These are phyloP conservation scores for Trichocomaceae sp. DNA, from an alignment of 2,329 filamentous ascomycete genomes.

Conservation along the genomic window DNA sequence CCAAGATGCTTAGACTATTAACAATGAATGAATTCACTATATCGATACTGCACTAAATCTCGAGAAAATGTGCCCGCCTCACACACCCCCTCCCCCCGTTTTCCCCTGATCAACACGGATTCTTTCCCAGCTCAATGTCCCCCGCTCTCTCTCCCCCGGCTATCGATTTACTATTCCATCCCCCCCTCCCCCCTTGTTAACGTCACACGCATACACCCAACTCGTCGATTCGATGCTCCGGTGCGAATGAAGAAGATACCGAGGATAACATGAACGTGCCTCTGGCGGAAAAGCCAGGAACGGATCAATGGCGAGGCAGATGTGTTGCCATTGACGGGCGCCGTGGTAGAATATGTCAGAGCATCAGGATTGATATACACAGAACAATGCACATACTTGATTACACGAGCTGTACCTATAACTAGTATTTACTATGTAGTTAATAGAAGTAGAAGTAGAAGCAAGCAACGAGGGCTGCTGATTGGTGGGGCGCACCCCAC, in stretches of 20 bases:
- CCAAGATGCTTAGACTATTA: constrained; percentile 40
- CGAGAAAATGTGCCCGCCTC: constrained; percentile 3
- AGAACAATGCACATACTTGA: constrained; percentile 9
- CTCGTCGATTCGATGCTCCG: constrained; percentile 3
- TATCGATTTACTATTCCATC: constrained; percentile 7
- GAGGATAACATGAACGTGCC: constrained; percentile 2
- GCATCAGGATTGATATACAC: constrained; percentile 11
- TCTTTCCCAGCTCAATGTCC: constrained; percentile 4
- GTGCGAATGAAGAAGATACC: constrained; percentile 4
- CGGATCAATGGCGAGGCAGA: neutral
- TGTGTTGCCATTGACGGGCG: constrained; percentile 1
- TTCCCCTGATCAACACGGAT: constrained; percentile 5
- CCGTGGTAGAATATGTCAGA: constrained; percentile 13
- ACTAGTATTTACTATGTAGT: no score
- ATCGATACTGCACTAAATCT: neutral
- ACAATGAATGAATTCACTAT: neutral
- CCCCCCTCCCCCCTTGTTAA: constrained; percentile 10
- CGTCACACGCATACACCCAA: neutral
- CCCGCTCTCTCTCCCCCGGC: constrained; percentile 1
- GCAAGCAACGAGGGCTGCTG: no score
- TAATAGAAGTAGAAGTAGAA: no score
- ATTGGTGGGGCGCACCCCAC: neutral
- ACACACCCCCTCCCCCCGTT: constrained; percentile 1
- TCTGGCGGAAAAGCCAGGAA: constrained; percentile 1
- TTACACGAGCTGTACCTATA: no score